Evolutionary conservation across 2,329 filamentous ascomycete species (phyloP).

Genomic region (Ustulina deusta): DNA sequence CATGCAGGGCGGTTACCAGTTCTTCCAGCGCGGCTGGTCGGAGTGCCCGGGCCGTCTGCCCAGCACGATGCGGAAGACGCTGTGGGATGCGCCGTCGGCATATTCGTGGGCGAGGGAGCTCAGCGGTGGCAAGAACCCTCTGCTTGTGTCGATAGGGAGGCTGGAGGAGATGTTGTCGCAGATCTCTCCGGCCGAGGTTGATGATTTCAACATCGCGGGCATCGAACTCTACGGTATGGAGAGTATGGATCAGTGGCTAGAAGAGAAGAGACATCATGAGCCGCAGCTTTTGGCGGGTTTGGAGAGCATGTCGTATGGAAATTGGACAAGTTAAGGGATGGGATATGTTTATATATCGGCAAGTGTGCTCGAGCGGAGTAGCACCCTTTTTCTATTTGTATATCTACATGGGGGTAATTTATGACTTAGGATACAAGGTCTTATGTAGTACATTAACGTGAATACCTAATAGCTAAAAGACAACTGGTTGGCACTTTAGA

Average conservation of each 20-base stretch:
- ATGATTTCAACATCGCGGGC: constrained; percentile 39
- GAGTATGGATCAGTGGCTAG: constrained; percentile 39
- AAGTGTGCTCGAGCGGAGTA: neutral
- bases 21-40: constrained; percentile 46
- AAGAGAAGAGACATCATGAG: constrained; percentile 21
- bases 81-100: constrained; percentile 49
- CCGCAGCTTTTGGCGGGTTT: constrained; percentile 5
- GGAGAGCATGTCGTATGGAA: neutral
- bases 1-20: constrained; percentile 46
- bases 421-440: no score
- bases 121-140: constrained; percentile 28
- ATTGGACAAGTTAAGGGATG: neutral
- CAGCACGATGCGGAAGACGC: constrained; percentile 46
- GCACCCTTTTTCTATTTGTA: neutral
- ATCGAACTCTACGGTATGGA: constrained; percentile 41
- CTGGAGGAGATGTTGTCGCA: constrained; percentile 35
- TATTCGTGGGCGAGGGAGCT: constrained; percentile 41
- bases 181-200: constrained; percentile 39
- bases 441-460: neutral
- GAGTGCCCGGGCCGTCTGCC: constrained; percentile 47
- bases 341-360: neutral
- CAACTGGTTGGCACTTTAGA: neutral
- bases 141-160: constrained; percentile 37
- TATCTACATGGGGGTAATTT: no score
- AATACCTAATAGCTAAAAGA: neutral